Base-by-base conservation (phyloP, 1,284 basidiomycete species). In the Pascua guehoae region DNA sequence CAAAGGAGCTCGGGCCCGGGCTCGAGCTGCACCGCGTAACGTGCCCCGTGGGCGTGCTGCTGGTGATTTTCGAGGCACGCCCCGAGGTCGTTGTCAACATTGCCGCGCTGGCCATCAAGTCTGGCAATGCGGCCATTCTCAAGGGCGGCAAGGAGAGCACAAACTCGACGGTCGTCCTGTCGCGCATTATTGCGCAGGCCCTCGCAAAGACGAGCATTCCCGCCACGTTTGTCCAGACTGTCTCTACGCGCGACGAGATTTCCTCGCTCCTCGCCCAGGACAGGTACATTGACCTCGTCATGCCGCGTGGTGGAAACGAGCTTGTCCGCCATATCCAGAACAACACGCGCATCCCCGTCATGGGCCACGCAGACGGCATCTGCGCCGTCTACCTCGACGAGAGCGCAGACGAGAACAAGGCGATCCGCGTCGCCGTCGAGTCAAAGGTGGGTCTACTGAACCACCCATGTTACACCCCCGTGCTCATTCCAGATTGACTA, bases 71-170 rank as follows among this genome's bases (percentile, higher is more conserved):
- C 66, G 96, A 99, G 78, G 91, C 95, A 4, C 83, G 96, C 40
- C 96, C 96, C 1, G 96, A 99, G 75, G 96, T 99, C 7, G 91
- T 98, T 37, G 89, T 98, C 45, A 98, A 98, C 74, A 98, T 99
- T 66, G 91, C 96, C 8, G 84, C 91, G 0, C 80, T 99, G 64
- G 95, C 96, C 2, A 91, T 99, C 77, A 98, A 98, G 78, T 94
- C 90, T 88, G 92, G 93, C 7, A 97, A 97, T 75, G 87, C 91
- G 39, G 93, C 92, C 5, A 97, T 98, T 60, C 79, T 97, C 42
- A 97, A 98, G 76, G 94, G 94, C n/a, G 93, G 93, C 4, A 95
- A 94, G 71, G 93, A 97, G 73, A 95, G 92, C 4, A 84, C 83
- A 47, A 80, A 85, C 59, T 95, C 93, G 0, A 84, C 90, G 2